These are phyloP conservation scores for Golubevia pallescens DNA, from an alignment of 1,284 basidiomycete genomes.

Conservation along the genomic window DNA sequence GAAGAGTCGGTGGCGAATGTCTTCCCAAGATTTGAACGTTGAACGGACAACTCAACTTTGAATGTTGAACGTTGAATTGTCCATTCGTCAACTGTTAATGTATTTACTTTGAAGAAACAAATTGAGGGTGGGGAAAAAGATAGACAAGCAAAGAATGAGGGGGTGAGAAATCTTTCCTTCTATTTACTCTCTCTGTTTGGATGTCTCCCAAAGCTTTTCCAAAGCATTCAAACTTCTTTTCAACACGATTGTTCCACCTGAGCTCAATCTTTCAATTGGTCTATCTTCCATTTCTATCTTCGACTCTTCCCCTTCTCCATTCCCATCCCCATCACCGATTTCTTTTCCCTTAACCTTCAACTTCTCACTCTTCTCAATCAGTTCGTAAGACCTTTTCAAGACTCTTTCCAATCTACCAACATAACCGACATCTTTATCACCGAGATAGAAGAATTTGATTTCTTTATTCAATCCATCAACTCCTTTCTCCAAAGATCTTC, in stretches of 20 bases:
- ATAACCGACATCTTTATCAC: neutral
- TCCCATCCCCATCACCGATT: slow-evolving; percentile 11
- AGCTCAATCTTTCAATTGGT: slow-evolving; percentile 22
- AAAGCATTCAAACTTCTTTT: slow-evolving; percentile 15
- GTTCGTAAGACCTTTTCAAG: neutral
- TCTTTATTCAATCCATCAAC: slow-evolving; percentile 76
- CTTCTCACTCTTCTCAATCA: neutral
- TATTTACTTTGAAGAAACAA: too few relatives aligned
- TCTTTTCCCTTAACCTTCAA: slow-evolving; percentile 2
- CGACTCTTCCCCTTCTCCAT: too few relatives aligned
- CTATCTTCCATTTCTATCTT: too few relatives aligned
- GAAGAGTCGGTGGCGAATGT: too few relatives aligned
- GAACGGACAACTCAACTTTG: too few relatives aligned
- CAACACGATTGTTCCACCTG: slow-evolving; percentile 31
- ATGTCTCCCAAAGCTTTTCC: neutral
- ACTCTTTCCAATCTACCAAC: neutral
- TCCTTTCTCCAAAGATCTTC: slow-evolving; percentile 79
- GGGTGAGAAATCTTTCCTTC: too few relatives aligned
- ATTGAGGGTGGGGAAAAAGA: too few relatives aligned
- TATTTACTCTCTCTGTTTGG: too few relatives aligned
- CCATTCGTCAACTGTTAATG: too few relatives aligned
- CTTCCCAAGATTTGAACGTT: too few relatives aligned
- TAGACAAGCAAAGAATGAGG: too few relatives aligned
- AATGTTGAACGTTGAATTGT: too few relatives aligned
- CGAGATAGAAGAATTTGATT: slow-evolving; percentile 76